phyloP scores from a whole-genome alignment of 495 filamentous ascomycete species.

The Beverwykella pulmonaria region DNA sequence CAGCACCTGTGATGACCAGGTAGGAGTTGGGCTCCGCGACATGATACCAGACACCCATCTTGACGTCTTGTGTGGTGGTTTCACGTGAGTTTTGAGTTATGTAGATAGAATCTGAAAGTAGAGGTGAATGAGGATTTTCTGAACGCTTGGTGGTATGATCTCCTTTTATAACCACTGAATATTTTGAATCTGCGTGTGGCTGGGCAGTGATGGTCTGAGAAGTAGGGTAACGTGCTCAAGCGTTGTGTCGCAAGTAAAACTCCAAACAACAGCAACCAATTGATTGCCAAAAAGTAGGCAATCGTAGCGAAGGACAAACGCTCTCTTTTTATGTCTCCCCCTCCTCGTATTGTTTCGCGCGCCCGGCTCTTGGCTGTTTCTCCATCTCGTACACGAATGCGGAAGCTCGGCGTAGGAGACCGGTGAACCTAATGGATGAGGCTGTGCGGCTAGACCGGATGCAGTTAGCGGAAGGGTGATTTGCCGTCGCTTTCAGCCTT shows the following conservation, averaged over 20 bases:
- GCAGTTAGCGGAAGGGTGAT: not conserved
- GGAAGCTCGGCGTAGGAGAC: not conserved
- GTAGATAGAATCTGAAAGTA: not conserved
- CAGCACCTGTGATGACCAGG: constrained; percentile 79
- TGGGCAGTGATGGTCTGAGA: not conserved
- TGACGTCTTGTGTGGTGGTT: not conserved
- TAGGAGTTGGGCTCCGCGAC: constrained; percentile 58
- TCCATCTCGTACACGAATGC: not conserved
- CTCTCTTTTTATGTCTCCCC: not conserved
- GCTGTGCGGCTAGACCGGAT: not conserved
- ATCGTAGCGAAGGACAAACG: not conserved
- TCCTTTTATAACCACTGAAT: not conserved
- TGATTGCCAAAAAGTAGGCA: not conserved
- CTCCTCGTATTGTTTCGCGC: not conserved
- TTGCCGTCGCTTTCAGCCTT: not conserved
- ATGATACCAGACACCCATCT: constrained; percentile 44
- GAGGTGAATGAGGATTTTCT: not conserved
- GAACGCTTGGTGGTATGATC: not conserved
- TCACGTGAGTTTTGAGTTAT: not conserved
- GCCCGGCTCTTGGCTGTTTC: not conserved
- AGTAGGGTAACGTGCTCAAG: not conserved
- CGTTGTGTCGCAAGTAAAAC: not conserved
- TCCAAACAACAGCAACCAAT: not conserved
- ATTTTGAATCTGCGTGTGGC: not conserved
- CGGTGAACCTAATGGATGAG: not conserved